Conservation (phyloP, 2,329 filamentous ascomycete species). For the Monascus ruber region DNA sequence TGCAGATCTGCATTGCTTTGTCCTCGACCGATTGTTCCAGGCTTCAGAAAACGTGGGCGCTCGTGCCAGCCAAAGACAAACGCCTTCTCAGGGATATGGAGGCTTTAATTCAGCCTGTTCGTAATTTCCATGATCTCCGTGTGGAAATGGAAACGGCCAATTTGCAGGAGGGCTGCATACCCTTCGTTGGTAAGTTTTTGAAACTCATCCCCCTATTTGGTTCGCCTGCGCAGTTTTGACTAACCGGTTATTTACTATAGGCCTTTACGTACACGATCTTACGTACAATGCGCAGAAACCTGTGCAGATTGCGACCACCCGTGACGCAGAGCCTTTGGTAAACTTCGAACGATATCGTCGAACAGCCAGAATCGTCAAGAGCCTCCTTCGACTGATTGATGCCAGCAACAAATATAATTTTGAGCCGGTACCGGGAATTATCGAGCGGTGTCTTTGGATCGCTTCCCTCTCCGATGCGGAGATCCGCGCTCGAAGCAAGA, state of each 20-base stretch:
- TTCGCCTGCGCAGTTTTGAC: too few species aligned
- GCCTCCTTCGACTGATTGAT: constrained; percentile 50
- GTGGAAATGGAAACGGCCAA: constrained; percentile 52
- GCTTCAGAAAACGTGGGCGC: constrained; percentile 47
- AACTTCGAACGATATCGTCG: constrained; percentile 58
- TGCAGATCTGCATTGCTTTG: constrained; percentile 53
- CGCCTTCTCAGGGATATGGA: constrained; percentile 48
- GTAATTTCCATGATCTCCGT: constrained; percentile 52
- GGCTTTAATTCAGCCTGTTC: constrained; percentile 48
- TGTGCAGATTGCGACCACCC: constrained; percentile 40
- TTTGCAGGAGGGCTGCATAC: constrained; percentile 51
- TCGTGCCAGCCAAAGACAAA: constrained; percentile 44
- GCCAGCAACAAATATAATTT: constrained; percentile 52
- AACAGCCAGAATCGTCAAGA: constrained; percentile 54
- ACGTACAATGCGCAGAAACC: constrained; percentile 59
- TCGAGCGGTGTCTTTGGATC: constrained; percentile 55
- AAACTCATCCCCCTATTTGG: background rate
- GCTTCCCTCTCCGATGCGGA: constrained; percentile 49
- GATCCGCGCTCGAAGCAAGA: constrained; percentile 38
- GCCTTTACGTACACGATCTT: constrained; percentile 54
- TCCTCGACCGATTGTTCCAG: constrained; percentile 48
- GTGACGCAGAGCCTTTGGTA: constrained; percentile 43
- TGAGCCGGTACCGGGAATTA: constrained; percentile 44
- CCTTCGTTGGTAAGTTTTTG: constrained; percentile 46
- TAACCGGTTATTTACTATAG: constrained; percentile 13